Percentiles rank a stretch among this genome's conserved stretches.
Conservation (phyloP, 257 asterid genomes). For the Fraxinus quadrangulata region DNA sequence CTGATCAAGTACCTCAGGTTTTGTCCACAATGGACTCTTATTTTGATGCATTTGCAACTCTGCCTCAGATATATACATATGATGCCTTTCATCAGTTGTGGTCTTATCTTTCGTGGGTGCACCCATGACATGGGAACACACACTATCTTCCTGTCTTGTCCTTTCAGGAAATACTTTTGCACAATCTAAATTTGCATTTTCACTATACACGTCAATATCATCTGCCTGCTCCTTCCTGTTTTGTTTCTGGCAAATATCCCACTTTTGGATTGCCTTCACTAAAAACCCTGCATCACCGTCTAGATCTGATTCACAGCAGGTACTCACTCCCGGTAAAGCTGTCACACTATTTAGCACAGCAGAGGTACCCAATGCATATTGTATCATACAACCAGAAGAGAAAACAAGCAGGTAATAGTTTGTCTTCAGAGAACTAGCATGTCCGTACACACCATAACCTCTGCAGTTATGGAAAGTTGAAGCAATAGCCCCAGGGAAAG, state of each 20-base stretch:
- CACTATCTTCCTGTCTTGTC: conserved; percentile 34
- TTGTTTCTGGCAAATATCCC: conserved; percentile 78
- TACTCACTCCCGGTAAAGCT: conserved; percentile 38
- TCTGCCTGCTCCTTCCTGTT: conserved; percentile 54
- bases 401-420: conserved; percentile 68
- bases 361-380: conserved; percentile 60
- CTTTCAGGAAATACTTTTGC: conserved; percentile 73
- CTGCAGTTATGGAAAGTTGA: conserved; percentile 64
- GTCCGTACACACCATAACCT: conserved; percentile 38
- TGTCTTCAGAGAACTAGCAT: conserved; percentile 43
- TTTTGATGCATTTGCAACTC: conserved; percentile 84
- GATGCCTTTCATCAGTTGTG: conserved; percentile 52
- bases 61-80: conserved; percentile 80
- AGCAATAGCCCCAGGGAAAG: conserved; percentile 62
- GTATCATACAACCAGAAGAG: conserved; percentile 76
- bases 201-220: conserved; percentile 63
- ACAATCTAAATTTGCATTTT: conserved; percentile 56
- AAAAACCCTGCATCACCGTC: conserved; percentile 50
- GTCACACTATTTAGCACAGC: conserved; percentile 47
- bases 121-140: conserved; percentile 30
- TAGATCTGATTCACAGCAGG: conserved; percentile 37
- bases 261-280: conserved; percentile 75
- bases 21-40: conserved; percentile 68
- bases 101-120: conserved; percentile 31
- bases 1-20: conserved; percentile 56